Percentiles rank a stretch among this genome's conserved stretches.
Evolutionary conservation across 192 early-diverging fungal species (phyloP).

Genomic region (Rhizoclosmatium sp.): DNA sequence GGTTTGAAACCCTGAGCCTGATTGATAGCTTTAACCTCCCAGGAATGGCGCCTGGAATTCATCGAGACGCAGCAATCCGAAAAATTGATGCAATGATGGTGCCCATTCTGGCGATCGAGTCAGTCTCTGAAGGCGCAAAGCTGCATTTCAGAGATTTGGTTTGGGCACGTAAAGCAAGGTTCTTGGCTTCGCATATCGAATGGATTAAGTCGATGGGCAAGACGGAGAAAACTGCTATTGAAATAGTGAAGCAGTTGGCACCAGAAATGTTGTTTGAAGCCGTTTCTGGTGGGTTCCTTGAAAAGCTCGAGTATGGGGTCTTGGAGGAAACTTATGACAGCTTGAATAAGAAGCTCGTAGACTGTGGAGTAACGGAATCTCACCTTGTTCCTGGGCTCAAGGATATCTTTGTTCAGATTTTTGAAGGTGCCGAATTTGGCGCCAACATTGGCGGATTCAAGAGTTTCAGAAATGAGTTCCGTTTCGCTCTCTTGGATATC

Average conservation of each 20-base stretch:
- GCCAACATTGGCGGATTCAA: not conserved
- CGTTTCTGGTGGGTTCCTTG: not conserved
- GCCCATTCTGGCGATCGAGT: not conserved
- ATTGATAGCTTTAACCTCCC: too few species aligned
- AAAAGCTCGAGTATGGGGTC: not conserved
- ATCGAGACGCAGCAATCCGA: not conserved
- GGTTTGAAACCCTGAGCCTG: too few species aligned
- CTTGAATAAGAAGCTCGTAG: not conserved
- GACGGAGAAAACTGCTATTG: not conserved
- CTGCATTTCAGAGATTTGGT: not conserved
- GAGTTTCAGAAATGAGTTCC: slow-evolving; percentile 5
- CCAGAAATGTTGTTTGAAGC: not conserved
- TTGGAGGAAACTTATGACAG: not conserved
- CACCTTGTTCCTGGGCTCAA: not conserved
- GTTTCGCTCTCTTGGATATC: not conserved
- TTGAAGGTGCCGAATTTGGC: not conserved
- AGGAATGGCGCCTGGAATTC: too few species aligned
- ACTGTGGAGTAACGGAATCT: too few species aligned
- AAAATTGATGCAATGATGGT: not conserved
- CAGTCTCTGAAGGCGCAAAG: not conserved
- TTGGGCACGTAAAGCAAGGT: not conserved
- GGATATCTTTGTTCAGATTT: not conserved
- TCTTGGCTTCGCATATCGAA: not conserved
- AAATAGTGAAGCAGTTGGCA: not conserved
- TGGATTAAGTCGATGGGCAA: not conserved